Conservation (phyloP, 768 basidiomycete genomes). For the Phlebiopsis gigantea region DNA sequence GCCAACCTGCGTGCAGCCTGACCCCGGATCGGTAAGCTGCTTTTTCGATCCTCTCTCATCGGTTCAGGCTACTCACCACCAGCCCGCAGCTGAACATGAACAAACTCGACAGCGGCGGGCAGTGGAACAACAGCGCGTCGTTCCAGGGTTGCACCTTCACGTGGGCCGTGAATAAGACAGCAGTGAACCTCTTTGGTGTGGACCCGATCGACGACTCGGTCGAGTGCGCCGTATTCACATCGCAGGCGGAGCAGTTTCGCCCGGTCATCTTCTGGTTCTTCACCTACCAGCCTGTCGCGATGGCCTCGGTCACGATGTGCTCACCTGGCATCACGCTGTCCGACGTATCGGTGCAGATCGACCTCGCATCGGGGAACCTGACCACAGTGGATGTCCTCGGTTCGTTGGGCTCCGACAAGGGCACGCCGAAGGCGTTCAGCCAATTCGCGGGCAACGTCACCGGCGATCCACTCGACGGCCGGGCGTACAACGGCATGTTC, state of each 20-base stretch:
- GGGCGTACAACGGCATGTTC: conserved; percentile 45
- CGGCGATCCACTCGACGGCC: conserved; percentile 3
- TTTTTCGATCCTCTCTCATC: not conserved
- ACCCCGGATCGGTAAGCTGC: conserved; percentile 22
- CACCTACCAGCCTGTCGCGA: conserved; percentile 33
- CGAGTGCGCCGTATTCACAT: conserved; percentile 20
- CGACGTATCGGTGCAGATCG: conserved; percentile 40
- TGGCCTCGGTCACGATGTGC: conserved; percentile 44
- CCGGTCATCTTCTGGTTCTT: conserved; percentile 59
- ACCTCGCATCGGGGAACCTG: conserved; percentile 37
- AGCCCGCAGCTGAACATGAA: conserved; percentile 33
- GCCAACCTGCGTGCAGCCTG: conserved; percentile 36
- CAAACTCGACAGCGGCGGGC: conserved; percentile 21
- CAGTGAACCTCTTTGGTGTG: conserved; percentile 38
- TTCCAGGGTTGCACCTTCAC: conserved; percentile 35
- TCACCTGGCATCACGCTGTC: conserved; percentile 37
- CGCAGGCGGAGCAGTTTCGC: conserved; percentile 31
- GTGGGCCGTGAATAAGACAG: conserved; percentile 36
- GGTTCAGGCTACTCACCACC: conserved; percentile 9
- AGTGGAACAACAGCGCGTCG: conserved; percentile 41
- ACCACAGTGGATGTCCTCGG: conserved; percentile 36
- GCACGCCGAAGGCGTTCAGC: conserved; percentile 40
- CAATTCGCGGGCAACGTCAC: conserved; percentile 29
- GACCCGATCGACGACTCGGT: conserved; percentile 5
- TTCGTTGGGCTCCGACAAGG: conserved; percentile 30